These are phyloP conservation scores for Penicillium vulpinum DNA, from an alignment of 2,329 filamentous ascomycete genomes.

Conservation along the genomic window DNA sequence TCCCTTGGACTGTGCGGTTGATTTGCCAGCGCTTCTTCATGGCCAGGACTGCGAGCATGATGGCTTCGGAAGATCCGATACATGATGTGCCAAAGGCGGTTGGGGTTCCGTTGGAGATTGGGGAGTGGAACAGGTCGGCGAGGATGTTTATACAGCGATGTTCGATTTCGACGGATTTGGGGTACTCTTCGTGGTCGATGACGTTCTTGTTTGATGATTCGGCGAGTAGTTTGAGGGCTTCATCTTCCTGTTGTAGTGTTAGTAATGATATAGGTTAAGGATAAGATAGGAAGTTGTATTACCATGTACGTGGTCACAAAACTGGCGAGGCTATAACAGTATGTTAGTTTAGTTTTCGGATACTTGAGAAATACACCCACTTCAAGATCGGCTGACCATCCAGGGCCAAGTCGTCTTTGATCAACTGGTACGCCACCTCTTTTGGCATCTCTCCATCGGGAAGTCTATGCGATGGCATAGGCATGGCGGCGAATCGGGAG, in stretches of 20 bases:
- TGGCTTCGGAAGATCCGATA: constrained; percentile 70
- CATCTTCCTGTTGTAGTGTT: constrained; percentile 49
- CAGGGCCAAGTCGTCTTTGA: constrained; percentile 63
- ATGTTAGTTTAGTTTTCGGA: not conserved
- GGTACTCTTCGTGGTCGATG: constrained; percentile 68
- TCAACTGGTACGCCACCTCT: constrained; percentile 65
- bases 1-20: constrained; percentile 58
- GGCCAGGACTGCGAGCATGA: constrained; percentile 68
- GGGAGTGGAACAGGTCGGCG: constrained; percentile 64
- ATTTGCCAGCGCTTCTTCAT: constrained; percentile 77
- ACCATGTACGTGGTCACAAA: constrained; percentile 71
- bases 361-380: constrained; percentile 43
- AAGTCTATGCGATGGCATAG: constrained; percentile 7
- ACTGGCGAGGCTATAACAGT: constrained; percentile 35
- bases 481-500: constrained; percentile 7
- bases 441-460: constrained; percentile 81
- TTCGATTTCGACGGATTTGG: constrained; percentile 62
- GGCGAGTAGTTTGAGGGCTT: constrained; percentile 64
- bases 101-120: constrained; percentile 52
- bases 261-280: not conserved
- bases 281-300: not conserved
- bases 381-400: constrained; percentile 69
- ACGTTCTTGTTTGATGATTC: constrained; percentile 72
- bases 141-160: constrained; percentile 69
- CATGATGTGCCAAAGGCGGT: constrained; percentile 68